These are phyloP conservation scores for Cytospora schulzeri DNA, from an alignment of 2,329 filamentous ascomycete genomes.

Conservation along the genomic window DNA sequence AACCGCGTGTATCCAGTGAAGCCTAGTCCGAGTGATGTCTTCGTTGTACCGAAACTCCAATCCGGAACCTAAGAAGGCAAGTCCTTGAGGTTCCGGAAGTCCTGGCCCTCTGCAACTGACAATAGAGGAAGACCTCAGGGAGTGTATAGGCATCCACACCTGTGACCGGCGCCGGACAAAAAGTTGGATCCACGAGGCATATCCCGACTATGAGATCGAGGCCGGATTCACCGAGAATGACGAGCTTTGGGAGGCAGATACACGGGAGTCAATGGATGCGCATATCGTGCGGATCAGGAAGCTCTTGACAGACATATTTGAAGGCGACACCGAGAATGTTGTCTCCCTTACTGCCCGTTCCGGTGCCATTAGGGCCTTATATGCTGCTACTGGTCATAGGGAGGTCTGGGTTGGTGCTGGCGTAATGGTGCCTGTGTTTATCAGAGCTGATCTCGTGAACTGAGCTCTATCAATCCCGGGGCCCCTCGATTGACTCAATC, in stretches of 20 bases:
- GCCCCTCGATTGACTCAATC: too few species aligned
- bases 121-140: conserved; percentile 44
- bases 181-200: conserved; percentile 51
- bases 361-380: conserved; percentile 42
- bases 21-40: conserved; percentile 1
- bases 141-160: conserved; percentile 62
- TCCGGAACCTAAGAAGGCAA: conserved; percentile 10
- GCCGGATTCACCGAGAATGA: conserved; percentile 58
- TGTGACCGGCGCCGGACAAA: conserved; percentile 58
- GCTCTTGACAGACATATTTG: conserved; percentile 51
- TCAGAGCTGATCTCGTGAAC: neutral
- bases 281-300: conserved; percentile 47
- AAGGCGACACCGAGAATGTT: conserved; percentile 40
- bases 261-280: conserved; percentile 51
- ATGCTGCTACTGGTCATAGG: conserved; percentile 7
- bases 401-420: conserved; percentile 3
- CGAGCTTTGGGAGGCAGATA: conserved; percentile 50
- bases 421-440: neutral
- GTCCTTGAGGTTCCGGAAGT: neutral
- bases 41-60: neutral
- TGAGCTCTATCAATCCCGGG: too few species aligned
- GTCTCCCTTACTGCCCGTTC: conserved; percentile 56
- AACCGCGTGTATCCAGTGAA: conserved; percentile 11
- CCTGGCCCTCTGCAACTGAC: conserved; percentile 1
- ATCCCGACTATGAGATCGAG: conserved; percentile 56